Percentiles rank a stretch among this genome's conserved stretches.
These are phyloP conservation scores for Eutypa lata DNA, from an alignment of 2,329 filamentous ascomycete genomes.

Conservation along the genomic window DNA sequence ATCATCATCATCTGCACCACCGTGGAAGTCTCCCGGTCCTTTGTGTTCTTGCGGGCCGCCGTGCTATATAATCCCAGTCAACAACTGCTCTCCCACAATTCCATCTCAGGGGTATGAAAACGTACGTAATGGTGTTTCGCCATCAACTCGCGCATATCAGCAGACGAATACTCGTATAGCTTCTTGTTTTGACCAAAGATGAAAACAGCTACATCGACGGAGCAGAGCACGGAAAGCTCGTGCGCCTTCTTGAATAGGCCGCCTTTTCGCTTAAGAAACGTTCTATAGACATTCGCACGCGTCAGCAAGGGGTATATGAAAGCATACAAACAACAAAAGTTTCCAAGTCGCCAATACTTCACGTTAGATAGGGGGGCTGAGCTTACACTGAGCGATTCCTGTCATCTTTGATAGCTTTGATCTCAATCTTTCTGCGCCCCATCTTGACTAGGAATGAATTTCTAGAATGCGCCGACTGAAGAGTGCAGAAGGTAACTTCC, in stretches of 20 bases:
- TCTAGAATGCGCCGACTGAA: conserved; percentile 5
- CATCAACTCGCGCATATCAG: conserved; percentile 88
- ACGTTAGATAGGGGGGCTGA: conserved; percentile 1
- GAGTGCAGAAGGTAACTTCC: background rate
- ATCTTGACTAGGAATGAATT: conserved; percentile 48
- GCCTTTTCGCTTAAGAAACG: conserved; percentile 97
- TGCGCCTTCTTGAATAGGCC: conserved; percentile 99
- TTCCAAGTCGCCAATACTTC: too few species aligned
- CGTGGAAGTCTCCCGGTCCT: conserved; percentile 87
- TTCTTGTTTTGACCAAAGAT: conserved; percentile 99
- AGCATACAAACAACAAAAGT: background rate
- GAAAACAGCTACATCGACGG: conserved; percentile 96
- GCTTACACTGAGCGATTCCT: conserved; percentile 95
- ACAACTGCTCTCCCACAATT: background rate
- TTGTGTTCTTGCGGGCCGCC: conserved; percentile 94
- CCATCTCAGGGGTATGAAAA: conserved; percentile 21
- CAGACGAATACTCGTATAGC: conserved; percentile 94
- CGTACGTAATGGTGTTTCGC: conserved; percentile 86
- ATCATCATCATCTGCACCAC: conserved; percentile 81
- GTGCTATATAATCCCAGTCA: conserved; percentile 56
- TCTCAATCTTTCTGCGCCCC: conserved; percentile 99
- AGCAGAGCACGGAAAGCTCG: conserved; percentile 95
- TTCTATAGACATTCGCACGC: conserved; percentile 50
- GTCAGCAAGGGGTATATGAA: conserved; percentile 12
- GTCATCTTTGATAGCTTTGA: conserved; percentile 99